Conservation (phyloP, 345 rosid species). For the Euclidium syriacum region DNA sequence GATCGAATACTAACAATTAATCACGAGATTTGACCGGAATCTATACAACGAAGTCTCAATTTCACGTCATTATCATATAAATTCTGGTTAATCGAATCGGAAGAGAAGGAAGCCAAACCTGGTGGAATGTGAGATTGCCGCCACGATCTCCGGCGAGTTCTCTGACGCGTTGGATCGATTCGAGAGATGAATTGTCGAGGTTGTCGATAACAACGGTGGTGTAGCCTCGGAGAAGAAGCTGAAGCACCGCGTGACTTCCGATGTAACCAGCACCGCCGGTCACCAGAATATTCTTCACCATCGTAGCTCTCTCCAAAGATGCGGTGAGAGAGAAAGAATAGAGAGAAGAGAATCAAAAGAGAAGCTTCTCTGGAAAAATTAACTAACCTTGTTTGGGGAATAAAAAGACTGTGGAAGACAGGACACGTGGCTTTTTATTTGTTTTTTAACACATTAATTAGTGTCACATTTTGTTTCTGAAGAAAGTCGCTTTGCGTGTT, state of each 20-base stretch:
- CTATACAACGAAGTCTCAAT: background rate
- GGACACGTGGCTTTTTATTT: conserved; percentile 20
- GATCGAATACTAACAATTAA: background rate
- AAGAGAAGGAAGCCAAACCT: conserved; percentile 41
- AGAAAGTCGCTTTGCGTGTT: conserved; percentile 15
- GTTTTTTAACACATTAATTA: background rate
- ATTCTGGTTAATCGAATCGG: background rate
- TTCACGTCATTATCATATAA: conserved; percentile 2
- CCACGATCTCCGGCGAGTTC: conserved; percentile 63
- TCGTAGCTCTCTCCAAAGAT: conserved; percentile 26
- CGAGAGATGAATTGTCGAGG: conserved; percentile 68
- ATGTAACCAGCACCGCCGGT: conserved; percentile 99
- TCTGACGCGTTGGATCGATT: conserved; percentile 56
- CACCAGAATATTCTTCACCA: conserved; percentile 55
- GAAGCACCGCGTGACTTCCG: conserved; percentile 95
- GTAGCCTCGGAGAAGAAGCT: conserved; percentile 70
- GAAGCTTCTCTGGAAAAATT: conserved; percentile 31
- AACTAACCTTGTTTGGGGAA: conserved; percentile 2
- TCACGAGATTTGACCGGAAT: background rate
- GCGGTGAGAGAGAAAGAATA: conserved; percentile 1
- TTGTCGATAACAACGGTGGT: conserved; percentile 71
- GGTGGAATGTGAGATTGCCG: conserved; percentile 50
- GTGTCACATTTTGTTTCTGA: conserved; percentile 13
- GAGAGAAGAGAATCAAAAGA: conserved; percentile 4
- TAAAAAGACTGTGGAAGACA: conserved; percentile 10